Base-by-base conservation (phyloP, 1,139 yeast genomes). In the Zhuliangozyma parablackwelliae region DNA sequence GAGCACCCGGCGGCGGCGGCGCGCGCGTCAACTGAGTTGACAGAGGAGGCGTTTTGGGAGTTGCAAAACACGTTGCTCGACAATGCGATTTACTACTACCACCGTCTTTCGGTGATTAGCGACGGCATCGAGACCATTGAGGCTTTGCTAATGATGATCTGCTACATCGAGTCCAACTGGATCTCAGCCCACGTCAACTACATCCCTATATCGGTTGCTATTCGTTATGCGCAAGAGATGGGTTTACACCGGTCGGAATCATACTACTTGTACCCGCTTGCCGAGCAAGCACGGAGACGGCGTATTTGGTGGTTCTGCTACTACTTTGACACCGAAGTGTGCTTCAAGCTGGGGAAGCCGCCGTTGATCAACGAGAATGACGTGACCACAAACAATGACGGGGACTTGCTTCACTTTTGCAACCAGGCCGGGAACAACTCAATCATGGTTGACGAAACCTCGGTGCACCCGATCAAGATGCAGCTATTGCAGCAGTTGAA, bases 221-320 rank as follows among this genome's bases (percentile, higher is more conserved):
- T 78, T 2, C 61, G 87, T 38, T 72, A 67, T 45, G 85, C 87
- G 0, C 80, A 74, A 45, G 82, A 78, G 34, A 56, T 82, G 39
- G 94, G 94, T 0, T 59, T 85, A 21, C 85, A 84, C 50, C 59
- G 87, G 26, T 59, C 58, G 11, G 87, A 82, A 44, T 57, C 74
- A 2, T 69, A 69, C 35, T 47, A 49, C 7, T 65, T 69, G 0
- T 47, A 77, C 21, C 39, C 67, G 0, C 45, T 47, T 0, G 59
- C 53, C 3, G 82, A 77, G 31, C 63, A 61, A 6, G 46, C 52
- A 5, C 54, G 58, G 9, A 59, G 78, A 25, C 57, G 75, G 29
- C 54, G 56, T 9, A 40, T 80, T 2, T 83, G 84, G 80, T 76
- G 82, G 78, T 43, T 61, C 28, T 71, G 82, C 40, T 79, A 75